Percentiles rank a stretch among this genome's conserved stretches.
Conservation (phyloP, 345 rosid species). For the Hibiscus trionum region DNA sequence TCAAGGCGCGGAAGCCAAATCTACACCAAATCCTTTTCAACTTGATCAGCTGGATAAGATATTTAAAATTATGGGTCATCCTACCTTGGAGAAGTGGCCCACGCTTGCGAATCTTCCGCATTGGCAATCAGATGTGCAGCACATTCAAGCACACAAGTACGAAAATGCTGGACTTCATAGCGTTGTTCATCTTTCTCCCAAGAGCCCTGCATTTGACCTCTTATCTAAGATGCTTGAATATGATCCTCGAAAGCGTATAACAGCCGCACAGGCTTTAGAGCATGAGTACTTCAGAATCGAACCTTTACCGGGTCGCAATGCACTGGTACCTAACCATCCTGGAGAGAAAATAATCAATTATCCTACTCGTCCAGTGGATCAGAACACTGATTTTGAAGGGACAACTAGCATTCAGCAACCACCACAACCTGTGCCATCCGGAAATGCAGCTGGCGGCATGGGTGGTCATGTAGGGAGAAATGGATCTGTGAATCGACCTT, state of each 20-base stretch:
- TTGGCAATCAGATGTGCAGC: constrained; percentile 67
- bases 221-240: constrained; percentile 86
- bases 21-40: constrained; percentile 79
- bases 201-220: constrained; percentile 48
- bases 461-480: constrained; percentile 46
- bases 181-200: constrained; percentile 61
- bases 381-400: constrained; percentile 87
- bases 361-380: constrained; percentile 89
- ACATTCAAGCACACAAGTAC: constrained; percentile 77
- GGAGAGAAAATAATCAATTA: constrained; percentile 78
- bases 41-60: constrained; percentile 96
- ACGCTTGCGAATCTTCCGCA: constrained; percentile 73
- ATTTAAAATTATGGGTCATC: constrained; percentile 94
- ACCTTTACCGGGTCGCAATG: constrained; percentile 79
- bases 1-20: constrained; percentile 92
- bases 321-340: constrained; percentile 66
- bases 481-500: constrained; percentile 63
- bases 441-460: constrained; percentile 49
- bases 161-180: constrained; percentile 57
- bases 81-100: constrained; percentile 93
- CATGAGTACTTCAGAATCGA: constrained; percentile 83
- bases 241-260: constrained; percentile 85
- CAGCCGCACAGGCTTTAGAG: constrained; percentile 89
- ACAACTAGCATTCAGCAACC: constrained; percentile 75
- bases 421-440: constrained; percentile 61